phyloP scores from a whole-genome alignment of 129 eudicot species.

The Flaveria brownii region DNA sequence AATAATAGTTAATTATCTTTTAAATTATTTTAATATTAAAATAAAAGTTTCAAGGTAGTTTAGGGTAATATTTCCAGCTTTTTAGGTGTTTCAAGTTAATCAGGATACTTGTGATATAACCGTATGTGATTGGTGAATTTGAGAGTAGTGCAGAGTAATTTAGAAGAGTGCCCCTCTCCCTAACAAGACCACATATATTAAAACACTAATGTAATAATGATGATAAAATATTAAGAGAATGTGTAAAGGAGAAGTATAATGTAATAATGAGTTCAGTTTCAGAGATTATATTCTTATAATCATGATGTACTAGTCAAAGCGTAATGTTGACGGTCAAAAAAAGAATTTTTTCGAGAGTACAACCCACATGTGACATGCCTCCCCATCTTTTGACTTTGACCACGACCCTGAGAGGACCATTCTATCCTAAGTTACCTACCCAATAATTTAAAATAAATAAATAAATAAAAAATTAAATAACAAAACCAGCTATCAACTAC shows the following conservation, averaged over 20 bases:
- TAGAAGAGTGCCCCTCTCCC: no score
- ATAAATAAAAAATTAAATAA: background rate
- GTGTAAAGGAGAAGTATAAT: slow-evolving; percentile 2
- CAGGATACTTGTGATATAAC: no score
- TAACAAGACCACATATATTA: background rate
- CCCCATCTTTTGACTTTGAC: slow-evolving; percentile 37
- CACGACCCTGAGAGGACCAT: slow-evolving; percentile 21
- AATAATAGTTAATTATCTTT: no score
- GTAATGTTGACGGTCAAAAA: slow-evolving; percentile 32
- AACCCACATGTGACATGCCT: slow-evolving; percentile 25
- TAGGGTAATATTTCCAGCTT: no score
- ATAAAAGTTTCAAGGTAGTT: no score
- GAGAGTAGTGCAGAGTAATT: no score
- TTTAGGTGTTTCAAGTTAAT: no score
- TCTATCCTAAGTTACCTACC: slow-evolving; percentile 25
- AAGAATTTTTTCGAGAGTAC: slow-evolving; percentile 31
- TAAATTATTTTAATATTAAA: no score
- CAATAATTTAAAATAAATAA: background rate
- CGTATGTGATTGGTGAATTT: no score
- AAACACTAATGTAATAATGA: background rate
- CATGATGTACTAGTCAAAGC: slow-evolving; percentile 33
- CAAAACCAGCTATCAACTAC: slow-evolving; percentile 1
- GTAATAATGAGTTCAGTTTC: background rate
- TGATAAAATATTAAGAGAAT: background rate
- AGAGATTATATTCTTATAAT: slow-evolving; percentile 22